Base-by-base conservation (phyloP, 2,329 filamentous ascomycete genomes). In the Arthroderma sp. region DNA sequence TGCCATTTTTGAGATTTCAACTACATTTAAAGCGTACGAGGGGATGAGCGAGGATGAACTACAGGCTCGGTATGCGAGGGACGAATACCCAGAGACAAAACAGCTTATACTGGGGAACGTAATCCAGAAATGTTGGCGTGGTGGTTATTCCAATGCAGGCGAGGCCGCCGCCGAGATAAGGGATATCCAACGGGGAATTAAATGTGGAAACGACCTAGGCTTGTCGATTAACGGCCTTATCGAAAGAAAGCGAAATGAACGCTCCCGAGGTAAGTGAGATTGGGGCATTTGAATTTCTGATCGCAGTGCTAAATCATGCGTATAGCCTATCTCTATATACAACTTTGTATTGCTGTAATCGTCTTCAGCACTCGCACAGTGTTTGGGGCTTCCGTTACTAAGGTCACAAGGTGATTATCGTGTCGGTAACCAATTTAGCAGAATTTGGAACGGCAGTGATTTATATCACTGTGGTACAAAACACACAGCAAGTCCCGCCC, bases 101-200 rank as follows among this genome's bases (percentile, higher is more conserved):
- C 25, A 53, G 11, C 53, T 64, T 7, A 23, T 63, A 8, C 59
- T 65, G 19, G 59, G 62, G 11, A 17, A 31, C 13, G 55, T 62
- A 1, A 63, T 64, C 35, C 33, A 2, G 2, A 63, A 60, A 23
- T 64, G 63, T 38, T 63, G 62, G 62, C 58, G 47, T 33, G 47
- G 55, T 7, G 55, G 59, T 49, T 64, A 63, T 55, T 25, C 55
- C 35, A 44, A 60, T 31, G 54, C 58, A 33, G 43, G 52, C n/a
- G 58, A 64, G 39, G 56, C 41, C n/a, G 33, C 56, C 17, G 23
- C 25, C 21, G 57, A 59, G 13, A 59, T 56, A 15, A 55, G 55
- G 15, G 33, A 5, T 39, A 43, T 47, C 2, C 43, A 47, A 15
- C 43, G 21, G 21, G 11, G 13, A 11, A 13, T 25, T 8, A 28